phyloP scores from a whole-genome alignment of 2,329 filamentous ascomycete genomes.

The Hypomyces rosellus region DNA sequence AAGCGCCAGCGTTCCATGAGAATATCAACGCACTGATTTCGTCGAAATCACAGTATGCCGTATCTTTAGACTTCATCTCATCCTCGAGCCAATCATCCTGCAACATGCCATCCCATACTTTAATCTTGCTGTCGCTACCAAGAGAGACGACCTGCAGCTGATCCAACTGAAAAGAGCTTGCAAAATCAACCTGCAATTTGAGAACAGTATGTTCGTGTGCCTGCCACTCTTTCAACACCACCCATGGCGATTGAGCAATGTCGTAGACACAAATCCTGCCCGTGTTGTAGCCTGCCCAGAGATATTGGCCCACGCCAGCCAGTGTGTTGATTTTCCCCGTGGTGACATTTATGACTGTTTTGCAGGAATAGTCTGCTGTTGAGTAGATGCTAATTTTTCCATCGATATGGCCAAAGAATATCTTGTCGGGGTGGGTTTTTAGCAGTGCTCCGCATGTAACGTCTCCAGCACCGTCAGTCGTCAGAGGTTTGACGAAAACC shows the following conservation, averaged over 20 bases:
- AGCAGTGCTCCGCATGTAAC: slow-evolving; percentile 78
- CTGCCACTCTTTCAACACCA: slow-evolving; percentile 88
- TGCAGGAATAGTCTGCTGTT: slow-evolving; percentile 64
- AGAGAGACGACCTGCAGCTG: slow-evolving; percentile 79
- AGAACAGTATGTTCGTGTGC: slow-evolving; percentile 80
- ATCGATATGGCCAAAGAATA: slow-evolving; percentile 88
- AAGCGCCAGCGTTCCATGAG: slow-evolving; percentile 97
- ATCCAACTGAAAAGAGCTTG: slow-evolving; percentile 79
- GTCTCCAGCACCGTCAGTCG: slow-evolving; percentile 70
- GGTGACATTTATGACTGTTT: slow-evolving; percentile 79
- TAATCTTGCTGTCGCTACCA: slow-evolving; percentile 78
- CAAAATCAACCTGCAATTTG: slow-evolving; percentile 68
- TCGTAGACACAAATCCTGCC: slow-evolving; percentile 94
- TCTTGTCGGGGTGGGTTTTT: slow-evolving; percentile 65
- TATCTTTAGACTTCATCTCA: slow-evolving; percentile 78
- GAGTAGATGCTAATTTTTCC: slow-evolving; percentile 95
- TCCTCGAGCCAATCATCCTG: slow-evolving; percentile 92
- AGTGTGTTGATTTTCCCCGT: slow-evolving; percentile 92
- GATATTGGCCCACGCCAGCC: slow-evolving; percentile 68
- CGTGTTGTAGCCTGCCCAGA: slow-evolving; percentile 94
- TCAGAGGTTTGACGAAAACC: slow-evolving; percentile 63
- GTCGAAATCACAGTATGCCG: slow-evolving; percentile 78
- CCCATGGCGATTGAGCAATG: slow-evolving; percentile 74
- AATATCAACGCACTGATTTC: slow-evolving; percentile 74
- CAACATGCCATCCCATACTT: slow-evolving; percentile 86